Evolutionary conservation across 768 basidiomycete species (phyloP).

Genomic region (Termitomyces sp.): DNA sequence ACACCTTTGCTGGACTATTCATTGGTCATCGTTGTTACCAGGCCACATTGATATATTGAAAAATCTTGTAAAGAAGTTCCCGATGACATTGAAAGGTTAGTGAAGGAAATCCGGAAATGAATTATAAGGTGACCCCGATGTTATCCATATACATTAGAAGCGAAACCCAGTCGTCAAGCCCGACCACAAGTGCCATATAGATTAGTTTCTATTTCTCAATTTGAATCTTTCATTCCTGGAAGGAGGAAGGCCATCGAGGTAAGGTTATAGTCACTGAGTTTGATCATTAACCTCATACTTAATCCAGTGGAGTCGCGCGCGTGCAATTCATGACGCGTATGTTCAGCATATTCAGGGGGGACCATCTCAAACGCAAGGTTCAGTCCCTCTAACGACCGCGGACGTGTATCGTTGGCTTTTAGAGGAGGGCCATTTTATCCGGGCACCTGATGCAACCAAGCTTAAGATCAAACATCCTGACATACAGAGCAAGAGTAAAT

Average conservation of each 20-base stretch:
- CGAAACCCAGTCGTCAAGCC: constrained; percentile 18
- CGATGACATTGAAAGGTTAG: constrained; percentile 38
- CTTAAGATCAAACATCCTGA: constrained; percentile 1
- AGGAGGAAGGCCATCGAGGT: constrained; percentile 51
- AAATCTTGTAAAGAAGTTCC: constrained; percentile 30
- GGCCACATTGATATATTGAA: constrained; percentile 25
- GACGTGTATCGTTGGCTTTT: constrained; percentile 44
- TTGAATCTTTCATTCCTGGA: constrained; percentile 33
- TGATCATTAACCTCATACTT: background rate
- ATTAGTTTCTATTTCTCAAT: constrained; percentile 29
- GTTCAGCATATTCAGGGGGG: constrained; percentile 14
- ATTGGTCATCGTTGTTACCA: background rate
- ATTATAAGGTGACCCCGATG: background rate
- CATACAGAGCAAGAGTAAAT: background rate
- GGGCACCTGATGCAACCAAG: background rate
- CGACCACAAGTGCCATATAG: constrained; percentile 32
- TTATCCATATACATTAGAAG: constrained; percentile 15
- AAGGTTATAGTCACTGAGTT: constrained; percentile 2
- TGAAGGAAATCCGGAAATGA: background rate
- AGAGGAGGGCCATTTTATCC: constrained; percentile 33
- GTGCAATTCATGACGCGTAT: constrained; percentile 39
- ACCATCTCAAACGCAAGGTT: constrained; percentile 9
- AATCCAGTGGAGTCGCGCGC: constrained; percentile 42
- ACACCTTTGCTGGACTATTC: background rate
- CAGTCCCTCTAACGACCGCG: constrained; percentile 30